Conservation (phyloP, 371 early-diverging fungal genomes). For the Dichotomocladium elegans region DNA sequence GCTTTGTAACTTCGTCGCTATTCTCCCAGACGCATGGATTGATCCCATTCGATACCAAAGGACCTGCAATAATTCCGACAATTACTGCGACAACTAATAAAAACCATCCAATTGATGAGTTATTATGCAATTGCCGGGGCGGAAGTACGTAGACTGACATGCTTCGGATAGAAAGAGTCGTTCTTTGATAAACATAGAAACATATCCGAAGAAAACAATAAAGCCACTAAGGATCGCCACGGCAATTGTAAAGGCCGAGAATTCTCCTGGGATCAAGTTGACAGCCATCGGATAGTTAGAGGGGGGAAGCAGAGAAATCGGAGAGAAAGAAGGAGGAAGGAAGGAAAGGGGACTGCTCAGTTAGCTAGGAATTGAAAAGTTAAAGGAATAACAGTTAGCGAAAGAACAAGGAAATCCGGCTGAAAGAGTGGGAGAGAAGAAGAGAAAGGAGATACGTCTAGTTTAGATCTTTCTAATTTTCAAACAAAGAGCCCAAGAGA, state of each 20-base stretch:
- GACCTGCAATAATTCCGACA: conserved; percentile 90
- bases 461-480: no score
- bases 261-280: conserved; percentile 43
- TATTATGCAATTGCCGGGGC: no score
- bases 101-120: no score
- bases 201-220: conserved; percentile 79
- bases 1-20: conserved; percentile 56
- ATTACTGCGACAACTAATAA: conserved; percentile 82
- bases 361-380: no score
- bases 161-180: conserved; percentile 88
- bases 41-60: conserved; percentile 59
- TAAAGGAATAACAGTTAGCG: no score
- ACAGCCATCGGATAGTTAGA: conserved; percentile 22
- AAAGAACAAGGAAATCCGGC: no score
- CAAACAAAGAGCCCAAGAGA: no score
- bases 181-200: conserved; percentile 92
- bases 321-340: not conserved
- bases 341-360: not conserved
- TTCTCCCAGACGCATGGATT: conserved; percentile 57
- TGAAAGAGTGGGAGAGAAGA: not conserved
- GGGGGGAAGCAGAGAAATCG: not conserved
- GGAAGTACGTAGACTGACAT: no score
- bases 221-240: conserved; percentile 77
- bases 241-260: conserved; percentile 41
- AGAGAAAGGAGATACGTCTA: not conserved